A percentile compares a stretch with the other conserved stretches of the same genome.
Conservation (phyloP, 2,329 filamentous ascomycete species). For the Juglanconis sp. region DNA sequence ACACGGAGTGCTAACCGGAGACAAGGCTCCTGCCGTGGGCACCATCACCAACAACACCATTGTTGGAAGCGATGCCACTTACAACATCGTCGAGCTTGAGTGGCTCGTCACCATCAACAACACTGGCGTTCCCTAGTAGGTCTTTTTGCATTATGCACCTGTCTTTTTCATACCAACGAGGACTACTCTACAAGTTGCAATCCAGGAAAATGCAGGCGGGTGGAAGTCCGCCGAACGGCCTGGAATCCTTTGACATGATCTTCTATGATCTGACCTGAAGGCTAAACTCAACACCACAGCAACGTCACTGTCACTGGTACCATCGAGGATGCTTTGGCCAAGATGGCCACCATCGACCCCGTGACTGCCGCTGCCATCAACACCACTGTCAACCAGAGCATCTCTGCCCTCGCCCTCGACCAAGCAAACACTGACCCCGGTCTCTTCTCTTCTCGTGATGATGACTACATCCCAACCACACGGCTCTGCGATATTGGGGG, state of each 20-base stretch:
- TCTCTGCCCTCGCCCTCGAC: background rate
- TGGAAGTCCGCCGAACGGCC: too few species aligned
- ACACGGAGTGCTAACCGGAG: background rate
- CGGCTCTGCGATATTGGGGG: slow-evolving; percentile 18
- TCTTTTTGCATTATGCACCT: background rate
- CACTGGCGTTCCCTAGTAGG: slow-evolving; percentile 1
- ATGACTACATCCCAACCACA: background rate
- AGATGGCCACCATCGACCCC: background rate
- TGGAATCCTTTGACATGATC: too few species aligned
- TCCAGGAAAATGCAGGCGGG: too few species aligned
- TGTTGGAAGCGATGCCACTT: background rate
- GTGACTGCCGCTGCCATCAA: background rate
- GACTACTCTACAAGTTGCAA: too few species aligned
- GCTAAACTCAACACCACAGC: background rate
- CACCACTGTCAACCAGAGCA: slow-evolving; percentile 5
- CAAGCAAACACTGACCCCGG: slow-evolving; percentile 9
- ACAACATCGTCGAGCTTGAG: background rate
- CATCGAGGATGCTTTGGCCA: background rate
- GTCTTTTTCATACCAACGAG: too few species aligned
- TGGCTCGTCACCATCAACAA: slow-evolving; percentile 1
- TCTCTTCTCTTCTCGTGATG: slow-evolving; percentile 9
- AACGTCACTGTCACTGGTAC: background rate
- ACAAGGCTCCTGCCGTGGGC: background rate
- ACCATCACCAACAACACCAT: background rate
- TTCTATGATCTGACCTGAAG: too few species aligned